phyloP scores from a whole-genome alignment of 225 moss, liverwort and hornwort species.

The Straminergon stramineum region DNA sequence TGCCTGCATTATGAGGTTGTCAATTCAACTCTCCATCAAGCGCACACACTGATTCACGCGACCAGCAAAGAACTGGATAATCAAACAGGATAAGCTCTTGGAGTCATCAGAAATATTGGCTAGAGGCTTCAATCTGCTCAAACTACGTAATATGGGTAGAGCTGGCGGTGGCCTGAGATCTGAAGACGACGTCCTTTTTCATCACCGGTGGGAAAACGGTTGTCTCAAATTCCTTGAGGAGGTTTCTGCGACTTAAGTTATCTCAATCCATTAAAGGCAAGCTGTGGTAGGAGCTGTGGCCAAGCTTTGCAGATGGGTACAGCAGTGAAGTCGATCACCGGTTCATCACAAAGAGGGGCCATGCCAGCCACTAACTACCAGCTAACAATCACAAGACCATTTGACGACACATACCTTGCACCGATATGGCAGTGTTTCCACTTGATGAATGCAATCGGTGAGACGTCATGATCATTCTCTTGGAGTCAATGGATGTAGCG shows the following conservation, averaged over 20 bases:
- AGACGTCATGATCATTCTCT: neutral
- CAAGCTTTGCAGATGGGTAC: neutral
- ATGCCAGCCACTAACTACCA: neutral
- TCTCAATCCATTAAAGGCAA: neutral
- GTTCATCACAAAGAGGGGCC: neutral
- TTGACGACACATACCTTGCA: neutral
- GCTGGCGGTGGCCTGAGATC: neutral
- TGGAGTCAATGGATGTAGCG: neutral
- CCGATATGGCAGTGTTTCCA: neutral
- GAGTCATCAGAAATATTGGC: neutral
- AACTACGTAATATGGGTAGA: neutral
- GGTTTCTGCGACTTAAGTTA: neutral
- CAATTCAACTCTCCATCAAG: neutral
- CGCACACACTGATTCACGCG: neutral
- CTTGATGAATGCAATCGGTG: neutral
- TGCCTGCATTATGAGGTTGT: neutral
- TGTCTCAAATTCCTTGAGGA: neutral
- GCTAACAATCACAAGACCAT: neutral
- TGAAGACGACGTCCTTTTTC: neutral
- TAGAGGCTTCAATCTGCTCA: neutral
- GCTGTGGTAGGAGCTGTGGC: neutral
- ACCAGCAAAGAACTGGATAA: neutral
- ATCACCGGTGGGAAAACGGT: neutral
- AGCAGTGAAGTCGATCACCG: neutral
- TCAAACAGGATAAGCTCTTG: neutral